Percentiles rank a stretch among this genome's conserved stretches.
phyloP scores from a whole-genome alignment of 805 yeast species.

The Yarrowia deformans region DNA sequence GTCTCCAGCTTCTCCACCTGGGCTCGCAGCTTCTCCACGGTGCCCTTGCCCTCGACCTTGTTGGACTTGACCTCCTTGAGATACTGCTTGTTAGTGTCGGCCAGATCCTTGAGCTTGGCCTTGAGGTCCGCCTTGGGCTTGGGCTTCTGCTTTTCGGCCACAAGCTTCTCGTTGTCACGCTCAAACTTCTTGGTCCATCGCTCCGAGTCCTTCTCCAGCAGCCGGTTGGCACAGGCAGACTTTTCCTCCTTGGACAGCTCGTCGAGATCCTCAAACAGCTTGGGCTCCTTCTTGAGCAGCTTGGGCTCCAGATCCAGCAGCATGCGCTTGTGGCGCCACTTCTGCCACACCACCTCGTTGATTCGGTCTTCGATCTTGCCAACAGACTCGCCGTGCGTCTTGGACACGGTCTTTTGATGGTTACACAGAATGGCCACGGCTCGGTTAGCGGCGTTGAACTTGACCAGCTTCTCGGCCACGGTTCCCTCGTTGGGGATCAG shows the following conservation, averaged over 20 bases:
- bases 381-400: slow-evolving; percentile 81
- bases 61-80: slow-evolving; percentile 66
- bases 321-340: slow-evolving; percentile 73
- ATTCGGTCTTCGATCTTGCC: slow-evolving; percentile 79
- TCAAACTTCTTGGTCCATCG: slow-evolving; percentile 68
- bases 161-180: slow-evolving; percentile 78
- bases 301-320: slow-evolving; percentile 69
- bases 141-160: slow-evolving; percentile 61
- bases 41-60: slow-evolving; percentile 59
- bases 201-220: slow-evolving; percentile 71
- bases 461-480: slow-evolving; percentile 83
- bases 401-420: slow-evolving; percentile 92
- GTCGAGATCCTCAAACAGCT: slow-evolving; percentile 71
- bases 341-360: slow-evolving; percentile 85
- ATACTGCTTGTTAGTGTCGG: slow-evolving; percentile 54
- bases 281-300: slow-evolving; percentile 58
- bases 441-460: slow-evolving; percentile 92
- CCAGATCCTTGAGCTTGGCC: slow-evolving; percentile 61
- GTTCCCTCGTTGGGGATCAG: slow-evolving; percentile 85
- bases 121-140: slow-evolving; percentile 64
- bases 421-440: slow-evolving; percentile 95
- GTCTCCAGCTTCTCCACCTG: slow-evolving; percentile 77
- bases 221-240: slow-evolving; percentile 60
- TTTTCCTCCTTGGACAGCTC: slow-evolving; percentile 73
- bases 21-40: slow-evolving; percentile 72